phyloP scores from a whole-genome alignment of 495 filamentous ascomycete genomes.

The Penicillium ochrochloron region DNA sequence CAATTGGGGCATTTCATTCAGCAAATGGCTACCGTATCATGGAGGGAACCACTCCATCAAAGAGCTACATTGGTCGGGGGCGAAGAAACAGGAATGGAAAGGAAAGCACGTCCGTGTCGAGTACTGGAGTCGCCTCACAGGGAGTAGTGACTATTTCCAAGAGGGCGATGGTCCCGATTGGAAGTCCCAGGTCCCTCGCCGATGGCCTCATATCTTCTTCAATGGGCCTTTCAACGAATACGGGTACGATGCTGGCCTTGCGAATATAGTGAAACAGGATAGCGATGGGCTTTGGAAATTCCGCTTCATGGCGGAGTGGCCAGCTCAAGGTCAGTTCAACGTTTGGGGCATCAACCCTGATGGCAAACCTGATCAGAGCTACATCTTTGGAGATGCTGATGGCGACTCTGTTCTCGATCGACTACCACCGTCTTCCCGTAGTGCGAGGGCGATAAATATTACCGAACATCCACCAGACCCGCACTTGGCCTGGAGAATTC shows the following conservation, averaged over 20 bases:
- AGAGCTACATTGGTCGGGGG: slow-evolving; percentile 62
- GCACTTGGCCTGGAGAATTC: slow-evolving; percentile 60
- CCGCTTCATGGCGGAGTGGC: slow-evolving; percentile 69
- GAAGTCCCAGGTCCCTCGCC: slow-evolving; percentile 42
- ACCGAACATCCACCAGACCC: slow-evolving; percentile 59
- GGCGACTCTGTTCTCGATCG: slow-evolving; percentile 65
- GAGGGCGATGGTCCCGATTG: slow-evolving; percentile 59
- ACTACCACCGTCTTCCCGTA: slow-evolving; percentile 64
- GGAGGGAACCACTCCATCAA: slow-evolving; percentile 52
- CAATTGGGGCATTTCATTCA: slow-evolving; percentile 65
- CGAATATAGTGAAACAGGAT: slow-evolving; percentile 58
- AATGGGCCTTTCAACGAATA: slow-evolving; percentile 71
- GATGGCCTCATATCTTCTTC: slow-evolving; percentile 68
- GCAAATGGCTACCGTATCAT: slow-evolving; percentile 61
- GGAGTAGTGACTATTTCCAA: slow-evolving; percentile 67
- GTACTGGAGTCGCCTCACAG: slow-evolving; percentile 68
- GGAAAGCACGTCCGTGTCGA: slow-evolving; percentile 70
- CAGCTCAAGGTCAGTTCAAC: slow-evolving; percentile 66
- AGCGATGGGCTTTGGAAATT: slow-evolving; percentile 62
- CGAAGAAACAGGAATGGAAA: slow-evolving; percentile 63
- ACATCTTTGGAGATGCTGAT: slow-evolving; percentile 65
- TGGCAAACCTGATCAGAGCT: slow-evolving; percentile 64
- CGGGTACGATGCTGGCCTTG: slow-evolving; percentile 67
- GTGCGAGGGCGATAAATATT: slow-evolving; percentile 62
- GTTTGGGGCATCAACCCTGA: slow-evolving; percentile 72